phyloP scores from a whole-genome alignment of 805 yeast genomes.

The Wickerhamia fluorescens region DNA sequence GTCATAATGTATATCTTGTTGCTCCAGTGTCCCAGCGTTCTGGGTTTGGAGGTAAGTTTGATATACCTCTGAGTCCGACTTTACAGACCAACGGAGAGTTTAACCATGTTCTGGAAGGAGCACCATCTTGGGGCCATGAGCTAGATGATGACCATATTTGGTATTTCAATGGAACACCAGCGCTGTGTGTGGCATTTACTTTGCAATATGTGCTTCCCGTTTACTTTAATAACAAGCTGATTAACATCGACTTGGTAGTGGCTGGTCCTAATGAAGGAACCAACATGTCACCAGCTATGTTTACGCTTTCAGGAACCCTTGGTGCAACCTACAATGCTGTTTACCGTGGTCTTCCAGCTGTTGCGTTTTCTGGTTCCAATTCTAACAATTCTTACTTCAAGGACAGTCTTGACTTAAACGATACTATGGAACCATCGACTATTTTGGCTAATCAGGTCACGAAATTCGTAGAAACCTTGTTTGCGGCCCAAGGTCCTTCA shows the following conservation, averaged over 20 bases:
- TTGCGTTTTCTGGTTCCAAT: conserved; percentile 48
- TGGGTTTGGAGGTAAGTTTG: conserved; percentile 51
- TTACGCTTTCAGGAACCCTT: conserved; percentile 44
- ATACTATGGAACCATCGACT: conserved; percentile 35
- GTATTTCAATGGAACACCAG: conserved; percentile 54
- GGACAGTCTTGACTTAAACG: conserved; percentile 35
- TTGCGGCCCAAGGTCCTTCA: conserved; percentile 31
- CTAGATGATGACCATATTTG: conserved; percentile 23
- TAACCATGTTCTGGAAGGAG: conserved; percentile 39
- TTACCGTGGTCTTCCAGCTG: conserved; percentile 42
- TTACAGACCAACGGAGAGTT: conserved; percentile 43
- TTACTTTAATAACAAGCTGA: conserved; percentile 28
- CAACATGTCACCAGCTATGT: conserved; percentile 36
- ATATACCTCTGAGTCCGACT: conserved; percentile 31
- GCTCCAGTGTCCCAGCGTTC: conserved; percentile 48
- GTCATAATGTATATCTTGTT: conserved; percentile 42
- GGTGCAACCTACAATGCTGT: conserved; percentile 44
- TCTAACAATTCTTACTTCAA: conserved; percentile 42
- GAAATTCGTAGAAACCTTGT: conserved; percentile 32
- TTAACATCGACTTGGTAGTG: conserved; percentile 41
- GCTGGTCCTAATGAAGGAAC: conserved; percentile 50
- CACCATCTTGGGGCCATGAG: conserved; percentile 53
- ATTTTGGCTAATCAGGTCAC: conserved; percentile 37
- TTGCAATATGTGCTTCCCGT: conserved; percentile 42
- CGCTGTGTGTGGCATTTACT: conserved; percentile 44